Evolutionary conservation across 208 protist genomes (phyloP), one percentile per base, ranked within the genome.

Genomic region (Strigomonas culicis): DNA sequence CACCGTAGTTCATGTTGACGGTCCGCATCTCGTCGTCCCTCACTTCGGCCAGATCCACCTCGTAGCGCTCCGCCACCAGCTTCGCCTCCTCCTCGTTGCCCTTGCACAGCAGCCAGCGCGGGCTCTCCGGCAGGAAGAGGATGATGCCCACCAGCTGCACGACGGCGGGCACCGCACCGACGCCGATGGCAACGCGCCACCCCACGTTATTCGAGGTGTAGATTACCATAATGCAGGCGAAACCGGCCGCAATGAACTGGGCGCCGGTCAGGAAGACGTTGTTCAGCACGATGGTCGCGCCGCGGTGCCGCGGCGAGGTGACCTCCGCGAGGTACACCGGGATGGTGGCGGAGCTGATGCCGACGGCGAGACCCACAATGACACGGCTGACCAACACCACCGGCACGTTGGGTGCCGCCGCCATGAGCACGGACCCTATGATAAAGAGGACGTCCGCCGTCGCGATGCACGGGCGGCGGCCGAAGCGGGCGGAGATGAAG

Each of bases 261-360:
- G 77, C 90, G 10, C 85, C 83, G 3, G 90, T 95, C 21, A 97
- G 63, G 44, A 82, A 95, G 36, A 97, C 66, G 63, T 83, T 96
- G 74, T 97, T 97, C 15, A 95, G 63, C 43, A 95, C 90, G 59
- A 97, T 88, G 25, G 88, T 78, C 31, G 81, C 77, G 19, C 93
- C 93, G n/a, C 93, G 84, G 39, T 77, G 69, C 57, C 75, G 68
- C 8, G 88, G 71, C 22, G 86, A 69, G 11, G 90, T 92, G 19
- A 95, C 84, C 70, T 97, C 93, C 1, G 88, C 86, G 15, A 97
- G 72, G 74, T 97, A 97, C 41, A 97, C 84, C 15, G 93, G 93
- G 63, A 96, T 90, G 11, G 86, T 93, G n/a, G 84, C 89, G 43
- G 88, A 92, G 63, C 86, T 83, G 32, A 95, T 78, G 44, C 93